Evolutionary conservation across 768 basidiomycete genomes (phyloP).

Genomic region (Trametes villosa): DNA sequence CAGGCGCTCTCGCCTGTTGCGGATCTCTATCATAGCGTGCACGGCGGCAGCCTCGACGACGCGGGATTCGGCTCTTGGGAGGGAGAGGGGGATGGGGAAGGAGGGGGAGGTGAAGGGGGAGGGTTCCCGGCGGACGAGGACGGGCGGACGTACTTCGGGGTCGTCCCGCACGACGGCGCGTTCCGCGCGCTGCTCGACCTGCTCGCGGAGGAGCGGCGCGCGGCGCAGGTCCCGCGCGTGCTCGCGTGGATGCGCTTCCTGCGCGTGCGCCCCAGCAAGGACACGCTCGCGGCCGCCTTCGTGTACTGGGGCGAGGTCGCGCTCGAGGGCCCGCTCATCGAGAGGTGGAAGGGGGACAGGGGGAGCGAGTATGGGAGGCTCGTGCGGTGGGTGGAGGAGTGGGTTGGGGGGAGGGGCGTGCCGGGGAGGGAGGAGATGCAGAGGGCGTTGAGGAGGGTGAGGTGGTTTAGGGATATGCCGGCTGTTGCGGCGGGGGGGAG

Average conservation of each 20-base stretch:
- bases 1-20: slow-evolving; percentile 32
- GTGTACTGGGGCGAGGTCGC: slow-evolving; percentile 77
- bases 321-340: slow-evolving; percentile 61
- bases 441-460: slow-evolving; percentile 11
- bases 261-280: slow-evolving; percentile 51
- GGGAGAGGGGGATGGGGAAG: background rate
- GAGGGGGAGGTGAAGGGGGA: slow-evolving; percentile 13
- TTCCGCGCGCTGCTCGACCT: slow-evolving; percentile 66
- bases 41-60: background rate
- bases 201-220: slow-evolving; percentile 53
- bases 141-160: slow-evolving; percentile 21
- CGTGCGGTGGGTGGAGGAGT: slow-evolving; percentile 56
- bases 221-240: slow-evolving; percentile 64
- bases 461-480: slow-evolving; percentile 12
- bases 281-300: slow-evolving; percentile 63
- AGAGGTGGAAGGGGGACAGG: slow-evolving; percentile 39
- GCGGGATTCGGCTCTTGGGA: background rate
- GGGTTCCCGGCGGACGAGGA: slow-evolving; percentile 7
- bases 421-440: slow-evolving; percentile 48
- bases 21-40: slow-evolving; percentile 37
- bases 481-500: background rate
- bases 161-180: slow-evolving; percentile 54
- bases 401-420: slow-evolving; percentile 55
- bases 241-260: slow-evolving; percentile 78
- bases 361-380: slow-evolving; percentile 44